phyloP scores from a whole-genome alignment of 208 protist species.

The Leishmania guyanensis region DNA sequence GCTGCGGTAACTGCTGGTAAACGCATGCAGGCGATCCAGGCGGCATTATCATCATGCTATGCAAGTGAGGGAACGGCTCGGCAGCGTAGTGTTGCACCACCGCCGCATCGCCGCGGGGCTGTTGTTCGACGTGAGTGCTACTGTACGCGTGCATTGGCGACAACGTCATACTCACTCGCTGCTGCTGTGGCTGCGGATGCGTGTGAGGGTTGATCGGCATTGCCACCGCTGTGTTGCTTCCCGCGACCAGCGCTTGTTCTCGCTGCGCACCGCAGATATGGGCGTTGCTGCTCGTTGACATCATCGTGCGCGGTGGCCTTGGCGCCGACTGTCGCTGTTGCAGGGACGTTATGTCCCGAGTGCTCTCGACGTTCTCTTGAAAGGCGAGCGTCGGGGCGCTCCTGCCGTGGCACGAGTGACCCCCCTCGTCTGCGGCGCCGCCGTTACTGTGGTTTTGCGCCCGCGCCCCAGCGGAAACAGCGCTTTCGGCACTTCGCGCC shows the following conservation, averaged over 20 bases:
- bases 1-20: conserved; percentile 6
- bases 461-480: neutral
- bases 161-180: neutral
- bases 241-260: neutral
- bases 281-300: neutral
- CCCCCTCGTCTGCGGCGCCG: neutral
- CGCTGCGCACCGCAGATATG: neutral
- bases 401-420: neutral
- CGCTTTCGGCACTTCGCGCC: neutral
- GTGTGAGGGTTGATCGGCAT: neutral
- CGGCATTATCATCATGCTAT: conserved; percentile 7
- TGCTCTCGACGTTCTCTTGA: neutral
- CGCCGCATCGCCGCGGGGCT: neutral
- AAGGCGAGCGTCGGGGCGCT: neutral
- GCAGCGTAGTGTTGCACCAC: neutral
- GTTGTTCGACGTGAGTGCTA: neutral
- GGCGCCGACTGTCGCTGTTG: neutral
- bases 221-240: neutral
- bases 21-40: neutral
- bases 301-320: neutral
- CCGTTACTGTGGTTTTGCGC: neutral
- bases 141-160: neutral
- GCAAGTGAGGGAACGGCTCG: conserved; percentile 6
- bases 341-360: neutral
- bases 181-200: conserved; percentile 2